Evolutionary conservation across 164 flowering plant genomes (phyloP).

Genomic region (Amborella trichopoda): DNA sequence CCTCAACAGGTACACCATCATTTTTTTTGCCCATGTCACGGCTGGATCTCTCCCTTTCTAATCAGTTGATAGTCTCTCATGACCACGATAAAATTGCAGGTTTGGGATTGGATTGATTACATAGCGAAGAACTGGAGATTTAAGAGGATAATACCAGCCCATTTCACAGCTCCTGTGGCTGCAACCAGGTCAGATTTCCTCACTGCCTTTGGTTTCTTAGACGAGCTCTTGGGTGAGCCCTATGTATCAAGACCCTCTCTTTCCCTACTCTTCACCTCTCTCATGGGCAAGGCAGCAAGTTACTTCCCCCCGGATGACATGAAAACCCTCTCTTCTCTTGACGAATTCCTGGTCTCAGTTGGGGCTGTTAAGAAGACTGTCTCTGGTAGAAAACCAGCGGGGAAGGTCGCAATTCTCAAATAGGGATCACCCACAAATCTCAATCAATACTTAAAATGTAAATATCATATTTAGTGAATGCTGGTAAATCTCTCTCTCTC

Average conservation of each 20-base stretch:
- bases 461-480: too few relatives aligned
- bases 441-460: too few relatives aligned
- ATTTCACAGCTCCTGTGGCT: slow-evolving; percentile 80
- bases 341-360: slow-evolving; percentile 74
- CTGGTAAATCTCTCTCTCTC: too few relatives aligned
- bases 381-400: slow-evolving; percentile 64
- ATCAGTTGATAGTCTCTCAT: too few relatives aligned
- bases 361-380: slow-evolving; percentile 95
- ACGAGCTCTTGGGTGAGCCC: slow-evolving; percentile 71
- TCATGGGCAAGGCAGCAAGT: slow-evolving; percentile 87
- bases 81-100: slow-evolving; percentile 29
- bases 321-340: slow-evolving; percentile 94
- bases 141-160: slow-evolving; percentile 90
- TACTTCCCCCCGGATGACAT: slow-evolving; percentile 97
- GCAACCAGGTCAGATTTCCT: slow-evolving; percentile 77
- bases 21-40: too few relatives aligned
- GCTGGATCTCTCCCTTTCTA: too few relatives aligned
- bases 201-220: slow-evolving; percentile 88
- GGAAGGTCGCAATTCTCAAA: too few relatives aligned
- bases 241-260: slow-evolving; percentile 62
- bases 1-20: too few relatives aligned
- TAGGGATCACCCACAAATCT: too few relatives aligned
- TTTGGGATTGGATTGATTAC: slow-evolving; percentile 78
- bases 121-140: slow-evolving; percentile 75
- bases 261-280: slow-evolving; percentile 57